Conservation (phyloP, 495 filamentous ascomycete species). For the Neurospora cerealis region DNA sequence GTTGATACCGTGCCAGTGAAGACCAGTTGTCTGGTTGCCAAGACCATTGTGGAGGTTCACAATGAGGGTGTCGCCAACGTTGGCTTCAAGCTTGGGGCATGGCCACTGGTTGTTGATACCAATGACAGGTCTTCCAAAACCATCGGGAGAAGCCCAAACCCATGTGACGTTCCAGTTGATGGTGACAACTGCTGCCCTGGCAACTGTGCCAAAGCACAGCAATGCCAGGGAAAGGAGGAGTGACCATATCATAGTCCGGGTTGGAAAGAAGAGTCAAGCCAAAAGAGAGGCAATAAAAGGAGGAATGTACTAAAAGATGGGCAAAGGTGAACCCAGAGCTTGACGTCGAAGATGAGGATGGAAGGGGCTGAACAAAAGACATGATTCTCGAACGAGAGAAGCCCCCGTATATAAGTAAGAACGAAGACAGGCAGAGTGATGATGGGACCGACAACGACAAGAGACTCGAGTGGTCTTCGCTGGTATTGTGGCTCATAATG, state of each 20-base stretch:
- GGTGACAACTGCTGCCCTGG: conserved; percentile 23
- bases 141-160: conserved; percentile 64
- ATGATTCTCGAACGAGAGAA: neutral
- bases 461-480: neutral
- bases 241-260: conserved; percentile 9
- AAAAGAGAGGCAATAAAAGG: neutral
- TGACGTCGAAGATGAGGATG: neutral
- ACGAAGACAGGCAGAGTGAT: neutral
- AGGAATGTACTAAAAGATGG: neutral
- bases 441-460: neutral
- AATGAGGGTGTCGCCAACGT: conserved; percentile 59
- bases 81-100: conserved; percentile 55
- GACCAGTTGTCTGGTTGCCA: conserved; percentile 57
- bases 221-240: conserved; percentile 5
- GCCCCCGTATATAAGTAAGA: neutral
- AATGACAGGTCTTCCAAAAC: conserved; percentile 55
- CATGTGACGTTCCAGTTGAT: conserved; percentile 58
- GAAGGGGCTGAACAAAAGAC: neutral
- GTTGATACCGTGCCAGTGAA: conserved; percentile 78
- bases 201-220: conserved; percentile 14
- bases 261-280: neutral
- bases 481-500: neutral
- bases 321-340: neutral
- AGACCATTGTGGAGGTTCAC: conserved; percentile 66
- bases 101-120: conserved; percentile 74